These are phyloP conservation scores for Aspergillus sergii DNA, from an alignment of 2,329 filamentous ascomycete species.

Conservation along the genomic window DNA sequence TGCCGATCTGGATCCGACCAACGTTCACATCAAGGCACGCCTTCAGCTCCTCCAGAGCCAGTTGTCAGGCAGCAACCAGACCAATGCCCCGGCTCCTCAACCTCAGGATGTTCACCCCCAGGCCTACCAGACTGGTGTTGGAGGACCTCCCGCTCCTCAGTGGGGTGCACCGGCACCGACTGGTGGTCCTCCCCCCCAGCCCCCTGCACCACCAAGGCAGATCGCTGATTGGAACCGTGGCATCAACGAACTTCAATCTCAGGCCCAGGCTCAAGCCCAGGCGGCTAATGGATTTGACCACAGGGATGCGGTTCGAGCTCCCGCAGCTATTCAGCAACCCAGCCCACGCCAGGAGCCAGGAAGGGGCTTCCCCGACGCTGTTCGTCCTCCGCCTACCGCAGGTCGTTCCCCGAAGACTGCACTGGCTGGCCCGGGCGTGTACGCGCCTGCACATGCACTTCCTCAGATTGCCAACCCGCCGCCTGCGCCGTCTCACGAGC, in stretches of 20 bases:
- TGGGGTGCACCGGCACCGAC: slow-evolving; percentile 75
- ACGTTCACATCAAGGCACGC: slow-evolving; percentile 94
- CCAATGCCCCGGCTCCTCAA: slow-evolving; percentile 68
- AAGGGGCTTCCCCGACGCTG: slow-evolving; percentile 68
- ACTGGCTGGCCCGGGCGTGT: slow-evolving; percentile 55
- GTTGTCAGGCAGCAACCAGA: slow-evolving; percentile 70
- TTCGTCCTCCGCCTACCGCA: slow-evolving; percentile 54
- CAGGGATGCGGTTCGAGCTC: slow-evolving; percentile 70
- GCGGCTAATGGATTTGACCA: slow-evolving; percentile 77
- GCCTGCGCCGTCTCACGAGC: slow-evolving; percentile 46
- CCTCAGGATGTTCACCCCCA: slow-evolving; percentile 96
- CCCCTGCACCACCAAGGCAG: slow-evolving; percentile 66
- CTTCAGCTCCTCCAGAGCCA: slow-evolving; percentile 81
- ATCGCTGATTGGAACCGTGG: slow-evolving; percentile 65
- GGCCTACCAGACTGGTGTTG: slow-evolving; percentile 84
- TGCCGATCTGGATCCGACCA: slow-evolving; percentile 87
- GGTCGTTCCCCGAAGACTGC: slow-evolving; percentile 64
- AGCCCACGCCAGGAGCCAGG: slow-evolving; percentile 76
- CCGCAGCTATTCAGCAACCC: slow-evolving; percentile 69
- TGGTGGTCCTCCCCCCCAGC: slow-evolving; percentile 52
- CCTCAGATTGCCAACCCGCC: slow-evolving; percentile 53
- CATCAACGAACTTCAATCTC: slow-evolving; percentile 74
- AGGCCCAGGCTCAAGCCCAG: slow-evolving; percentile 40
- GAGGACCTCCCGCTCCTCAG: slow-evolving; percentile 81
- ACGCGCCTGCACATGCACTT: slow-evolving; percentile 53